Evolutionary conservation across 2,329 filamentous ascomycete species (phyloP), one percentile per base, ranked within the genome.

Genomic region (Daldinia sp.): DNA sequence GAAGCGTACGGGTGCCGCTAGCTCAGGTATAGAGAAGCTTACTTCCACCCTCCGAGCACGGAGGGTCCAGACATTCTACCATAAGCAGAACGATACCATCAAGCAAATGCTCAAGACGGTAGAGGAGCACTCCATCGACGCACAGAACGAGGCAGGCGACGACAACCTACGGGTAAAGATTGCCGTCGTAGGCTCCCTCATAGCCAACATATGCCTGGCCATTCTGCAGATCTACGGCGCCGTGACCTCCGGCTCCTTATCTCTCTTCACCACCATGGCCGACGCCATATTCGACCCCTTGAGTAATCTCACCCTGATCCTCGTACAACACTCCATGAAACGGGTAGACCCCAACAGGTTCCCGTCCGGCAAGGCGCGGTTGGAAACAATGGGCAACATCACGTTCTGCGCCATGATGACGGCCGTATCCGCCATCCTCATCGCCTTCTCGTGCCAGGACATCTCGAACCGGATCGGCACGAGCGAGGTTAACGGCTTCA

Each of bases 321-420:
- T 97, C 34, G 93, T 90, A 63, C 90, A 94, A 77, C 92, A 94
- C 50, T 94, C 95, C 50, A 93, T 97, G 68, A 91, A 90, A 71
- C 88, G 87, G 54, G 94, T 98, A 35, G 93, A 99, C 72, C 86
- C 91, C 1, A 87, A 89, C 52, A 90, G 91, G 47, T 99, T 96
- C 74, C 94, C 94, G 0, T 93, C 91, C 0, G 94, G 94, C 67
- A 97, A 97, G 77, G 93, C 94, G 4, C 90, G 95, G 27, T 91
- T 99, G 65, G 94, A 98, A 78, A 98, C 94, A 0, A 92, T 94
- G 0, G 95, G 95, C 53, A 99, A 98, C 74, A 97, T 98, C 68
- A 88, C 90, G 62, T 99, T 99, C 78, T 97, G 93, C 78, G 96
- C 96, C 77, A 83, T 99, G 71, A 98, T 99, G 95, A 93, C 89